Conservation (phyloP, 371 early-diverging fungal genomes). For the Cokeromyces recurvatus region DNA sequence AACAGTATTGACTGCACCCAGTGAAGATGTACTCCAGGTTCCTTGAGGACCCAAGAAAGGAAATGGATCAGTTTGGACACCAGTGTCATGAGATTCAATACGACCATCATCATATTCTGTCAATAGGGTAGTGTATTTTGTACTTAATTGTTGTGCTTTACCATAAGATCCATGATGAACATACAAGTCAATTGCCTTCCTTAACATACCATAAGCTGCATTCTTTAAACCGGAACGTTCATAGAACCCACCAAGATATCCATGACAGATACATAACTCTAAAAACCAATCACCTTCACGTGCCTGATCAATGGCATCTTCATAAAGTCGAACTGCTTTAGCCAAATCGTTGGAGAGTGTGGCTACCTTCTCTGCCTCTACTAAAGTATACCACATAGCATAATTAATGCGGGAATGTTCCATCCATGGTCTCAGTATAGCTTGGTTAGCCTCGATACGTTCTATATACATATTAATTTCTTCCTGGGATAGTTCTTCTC, state of each 20-base stretch:
- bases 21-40: slow-evolving; percentile 34
- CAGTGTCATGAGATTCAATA: slow-evolving; percentile 24
- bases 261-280: slow-evolving; percentile 32
- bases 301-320: slow-evolving; percentile 32
- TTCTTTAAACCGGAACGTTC: slow-evolving; percentile 28
- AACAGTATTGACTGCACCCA: slow-evolving; percentile 13
- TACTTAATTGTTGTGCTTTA: slow-evolving; percentile 29
- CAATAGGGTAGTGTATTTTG: slow-evolving; percentile 21
- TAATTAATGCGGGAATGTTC: slow-evolving; percentile 24
- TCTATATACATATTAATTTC: slow-evolving; percentile 10
- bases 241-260: slow-evolving; percentile 37
- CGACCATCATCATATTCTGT: slow-evolving; percentile 24
- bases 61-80: slow-evolving; percentile 40
- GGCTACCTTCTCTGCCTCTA: slow-evolving; percentile 33
- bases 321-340: slow-evolving; percentile 23
- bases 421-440: slow-evolving; percentile 22
- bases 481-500: slow-evolving; percentile 6
- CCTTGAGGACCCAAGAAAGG: slow-evolving; percentile 31
- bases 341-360: slow-evolving; percentile 11
- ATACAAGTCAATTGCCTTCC: slow-evolving; percentile 30
- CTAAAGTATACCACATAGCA: slow-evolving; percentile 28
- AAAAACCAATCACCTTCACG: slow-evolving; percentile 30
- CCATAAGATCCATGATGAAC: slow-evolving; percentile 36
- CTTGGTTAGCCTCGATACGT: slow-evolving; percentile 24
- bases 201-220: slow-evolving; percentile 28